phyloP scores from a whole-genome alignment of 495 filamentous ascomycete genomes.

The Apiosordaria backusii region DNA sequence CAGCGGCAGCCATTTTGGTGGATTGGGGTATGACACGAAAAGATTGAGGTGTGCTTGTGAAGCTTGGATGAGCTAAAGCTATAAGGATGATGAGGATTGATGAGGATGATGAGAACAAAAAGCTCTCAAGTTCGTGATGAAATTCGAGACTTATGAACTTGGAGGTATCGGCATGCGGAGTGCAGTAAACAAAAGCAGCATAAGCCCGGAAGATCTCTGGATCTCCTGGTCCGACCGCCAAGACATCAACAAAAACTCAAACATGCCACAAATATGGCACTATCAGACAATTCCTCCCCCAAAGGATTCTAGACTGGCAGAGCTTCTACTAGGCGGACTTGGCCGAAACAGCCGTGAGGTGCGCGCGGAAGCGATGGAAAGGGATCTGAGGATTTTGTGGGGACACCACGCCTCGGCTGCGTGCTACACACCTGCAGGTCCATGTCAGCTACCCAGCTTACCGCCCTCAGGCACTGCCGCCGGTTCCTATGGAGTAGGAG shows the following conservation, averaged over 20 bases:
- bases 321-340: background rate
- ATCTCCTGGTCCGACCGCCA: background rate
- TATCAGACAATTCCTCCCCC: background rate
- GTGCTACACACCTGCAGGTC: background rate
- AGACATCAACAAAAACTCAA: background rate
- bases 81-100: background rate
- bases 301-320: background rate
- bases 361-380: background rate
- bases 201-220: background rate
- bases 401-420: background rate
- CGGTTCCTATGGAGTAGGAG: background rate
- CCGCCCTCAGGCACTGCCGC: background rate
- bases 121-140: background rate
- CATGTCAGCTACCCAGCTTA: background rate
- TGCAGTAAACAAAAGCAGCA: background rate
- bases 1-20: conserved; percentile 1
- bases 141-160: background rate
- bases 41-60: background rate
- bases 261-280: background rate
- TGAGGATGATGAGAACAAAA: background rate
- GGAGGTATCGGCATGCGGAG: background rate
- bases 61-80: background rate
- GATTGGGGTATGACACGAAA: background rate
- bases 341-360: background rate
- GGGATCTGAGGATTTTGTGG: background rate